phyloP scores from a whole-genome alignment of 352 stramenopile species.

The Plasmopara viticola region DNA sequence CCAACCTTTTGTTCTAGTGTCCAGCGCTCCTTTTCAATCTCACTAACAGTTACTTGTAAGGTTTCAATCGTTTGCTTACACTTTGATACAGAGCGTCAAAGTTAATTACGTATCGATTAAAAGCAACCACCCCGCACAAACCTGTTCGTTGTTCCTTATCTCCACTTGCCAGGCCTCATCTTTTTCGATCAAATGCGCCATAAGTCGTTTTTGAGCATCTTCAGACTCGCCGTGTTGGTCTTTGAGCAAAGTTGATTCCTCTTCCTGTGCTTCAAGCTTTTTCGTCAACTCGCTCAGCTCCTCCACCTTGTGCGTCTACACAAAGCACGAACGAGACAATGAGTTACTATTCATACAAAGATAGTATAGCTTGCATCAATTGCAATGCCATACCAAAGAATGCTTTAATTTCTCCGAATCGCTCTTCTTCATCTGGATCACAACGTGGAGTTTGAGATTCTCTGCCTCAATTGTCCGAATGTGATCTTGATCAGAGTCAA shows the following conservation, averaged over 20 bases:
- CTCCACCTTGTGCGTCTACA: conserved; percentile 44
- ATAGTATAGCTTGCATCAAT: not conserved
- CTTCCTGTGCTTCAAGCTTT: conserved; percentile 24
- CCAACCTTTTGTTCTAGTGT: conserved; percentile 38
- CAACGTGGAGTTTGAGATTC: conserved; percentile 54
- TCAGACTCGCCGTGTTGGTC: conserved; percentile 30
- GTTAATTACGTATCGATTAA: not conserved
- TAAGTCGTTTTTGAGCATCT: conserved; percentile 50
- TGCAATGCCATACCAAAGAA: conserved; percentile 19
- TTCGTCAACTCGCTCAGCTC: conserved; percentile 41
- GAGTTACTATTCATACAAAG: not conserved
- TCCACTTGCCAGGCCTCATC: conserved; percentile 69
- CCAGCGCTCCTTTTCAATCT: conserved; percentile 31
- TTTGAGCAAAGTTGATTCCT: conserved; percentile 31
- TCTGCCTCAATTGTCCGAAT: conserved; percentile 61
- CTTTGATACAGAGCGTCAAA: conserved; percentile 10
- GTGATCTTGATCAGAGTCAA: conserved; percentile 59
- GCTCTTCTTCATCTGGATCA: conserved; percentile 52
- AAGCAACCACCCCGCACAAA: conserved; percentile 7
- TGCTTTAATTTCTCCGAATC: conserved; percentile 43
- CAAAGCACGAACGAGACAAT: not conserved
- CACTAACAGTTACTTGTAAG: conserved; percentile 28
- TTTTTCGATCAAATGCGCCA: conserved; percentile 61
- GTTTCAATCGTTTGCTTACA: conserved; percentile 40
- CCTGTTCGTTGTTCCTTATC: conserved; percentile 43